phyloP scores from a whole-genome alignment of 495 filamentous ascomycete genomes.

The Trichoderma orchidacearum region DNA sequence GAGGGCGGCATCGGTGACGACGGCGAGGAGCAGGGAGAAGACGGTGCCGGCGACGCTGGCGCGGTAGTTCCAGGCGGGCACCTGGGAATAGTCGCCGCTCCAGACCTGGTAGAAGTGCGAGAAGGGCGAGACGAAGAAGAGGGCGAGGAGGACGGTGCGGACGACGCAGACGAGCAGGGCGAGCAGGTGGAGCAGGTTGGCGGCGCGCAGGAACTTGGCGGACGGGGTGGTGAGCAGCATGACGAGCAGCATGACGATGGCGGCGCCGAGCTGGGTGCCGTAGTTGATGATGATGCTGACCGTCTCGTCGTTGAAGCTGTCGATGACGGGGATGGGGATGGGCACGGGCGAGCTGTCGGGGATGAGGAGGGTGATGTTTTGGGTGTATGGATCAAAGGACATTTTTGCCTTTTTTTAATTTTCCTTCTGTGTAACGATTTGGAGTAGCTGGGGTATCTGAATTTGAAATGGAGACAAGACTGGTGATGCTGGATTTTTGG shows the following conservation, averaged over 20 bases:
- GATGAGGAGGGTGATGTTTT: conserved; percentile 39
- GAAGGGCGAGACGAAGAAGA: conserved; percentile 47
- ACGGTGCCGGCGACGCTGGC: conserved; percentile 38
- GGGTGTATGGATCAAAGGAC: conserved; percentile 42
- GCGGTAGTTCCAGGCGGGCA: conserved; percentile 30
- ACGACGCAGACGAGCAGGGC: conserved; percentile 38
- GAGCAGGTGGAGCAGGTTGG: conserved; percentile 12
- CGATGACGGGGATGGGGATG: conserved; percentile 34
- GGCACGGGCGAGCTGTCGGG: conserved; percentile 37
- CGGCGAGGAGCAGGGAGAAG: conserved; percentile 42
- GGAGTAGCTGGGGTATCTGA: too few species aligned
- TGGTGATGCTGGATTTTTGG: not conserved
- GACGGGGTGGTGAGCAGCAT: conserved; percentile 29
- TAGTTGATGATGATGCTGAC: conserved; percentile 52
- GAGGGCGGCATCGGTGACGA: conserved; percentile 51
- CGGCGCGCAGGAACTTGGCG: conserved; percentile 7
- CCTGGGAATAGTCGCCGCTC: conserved; percentile 38
- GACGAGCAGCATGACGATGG: conserved; percentile 49
- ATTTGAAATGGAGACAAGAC: too few species aligned
- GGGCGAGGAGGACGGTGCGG: conserved; percentile 41
- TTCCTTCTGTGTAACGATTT: too few species aligned
- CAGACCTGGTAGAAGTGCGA: conserved; percentile 45
- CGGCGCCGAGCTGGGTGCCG: conserved; percentile 61
- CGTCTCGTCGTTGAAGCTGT: conserved; percentile 25
- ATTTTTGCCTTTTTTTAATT: not conserved